Evolutionary conservation across 1,139 yeast genomes (phyloP), one percentile per base, ranked within the genome.

Genomic region (Nadsonia commutata): DNA sequence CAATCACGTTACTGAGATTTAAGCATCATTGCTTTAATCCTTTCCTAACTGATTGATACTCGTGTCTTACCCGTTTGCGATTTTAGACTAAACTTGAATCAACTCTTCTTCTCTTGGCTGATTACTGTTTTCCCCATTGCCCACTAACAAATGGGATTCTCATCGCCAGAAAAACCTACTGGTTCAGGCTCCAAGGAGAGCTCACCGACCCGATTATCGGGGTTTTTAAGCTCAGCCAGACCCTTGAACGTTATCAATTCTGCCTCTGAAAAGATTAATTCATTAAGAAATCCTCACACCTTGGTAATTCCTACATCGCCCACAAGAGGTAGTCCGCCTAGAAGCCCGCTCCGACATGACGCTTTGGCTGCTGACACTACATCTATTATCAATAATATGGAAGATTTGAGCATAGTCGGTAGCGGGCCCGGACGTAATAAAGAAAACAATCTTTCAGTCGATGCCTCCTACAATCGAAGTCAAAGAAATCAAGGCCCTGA

Each of bases 321-420:
- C 22, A 11, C 21, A n/a, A 19, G 45, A 20, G 48, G 46, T 21
- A 43, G 46, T 11, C 49, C 49, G 7, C 43, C 48, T 8, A 36
- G 49, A 43, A 45, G 43, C 33, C 44, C 36, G 37, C 51, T 40
- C 43, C 50, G 22, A 40, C 46, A 18, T 40, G 45, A 22, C 44
- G 42, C 37, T 38, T 43, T 18, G 40, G 42, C 37, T 13, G 40
- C 39, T 18, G 53, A 50, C 16, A 52, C 50, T n/a, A 46, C 52
- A 6, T 47, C 51, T 9, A 49, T 54, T 20, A 46, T 53, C 36
- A 46, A 48, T 21, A 55, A 56, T 4, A 51, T 55, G 40, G 49
- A 50, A 23, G 51, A 48, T 4, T 46, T 55, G 31, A 47, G 47
- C 20, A 45, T 54, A 23, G 47, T 45, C 19, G 40, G 43, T 37